A percentile compares a stretch with the other conserved stretches of the same genome.
Conservation (phyloP, 306 rosid genomes). For the Purshia tridentata region DNA sequence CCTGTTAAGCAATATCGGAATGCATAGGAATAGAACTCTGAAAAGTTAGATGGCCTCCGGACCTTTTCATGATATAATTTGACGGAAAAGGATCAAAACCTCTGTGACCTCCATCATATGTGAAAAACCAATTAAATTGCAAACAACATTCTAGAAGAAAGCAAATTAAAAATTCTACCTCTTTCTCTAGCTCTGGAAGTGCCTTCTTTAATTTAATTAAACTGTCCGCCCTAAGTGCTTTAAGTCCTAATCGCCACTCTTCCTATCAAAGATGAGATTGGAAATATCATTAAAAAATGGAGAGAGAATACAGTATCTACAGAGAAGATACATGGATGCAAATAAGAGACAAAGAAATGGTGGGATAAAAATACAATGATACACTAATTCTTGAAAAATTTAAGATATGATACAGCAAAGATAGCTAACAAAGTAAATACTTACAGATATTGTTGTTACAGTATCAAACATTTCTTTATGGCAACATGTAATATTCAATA, state of each 20-base stretch:
- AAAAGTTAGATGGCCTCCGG: slow-evolving; percentile 75
- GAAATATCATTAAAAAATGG: slow-evolving; percentile 14
- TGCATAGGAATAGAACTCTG: slow-evolving; percentile 87
- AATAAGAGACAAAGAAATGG: too few relatives aligned
- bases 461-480: too few relatives aligned
- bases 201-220: slow-evolving; percentile 84
- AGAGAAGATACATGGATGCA: too few relatives aligned
- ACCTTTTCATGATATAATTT: slow-evolving; percentile 52
- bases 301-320: too few relatives aligned
- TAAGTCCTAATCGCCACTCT: slow-evolving; percentile 96
- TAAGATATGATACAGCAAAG: too few relatives aligned
- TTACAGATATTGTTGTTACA: too few relatives aligned
- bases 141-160: not conserved
- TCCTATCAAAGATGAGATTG: slow-evolving; percentile 52
- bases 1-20: slow-evolving; percentile 97
- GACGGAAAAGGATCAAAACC: slow-evolving; percentile 33
- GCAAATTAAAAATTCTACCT: slow-evolving; percentile 49
- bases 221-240: slow-evolving; percentile 80
- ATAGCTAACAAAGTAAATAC: too few relatives aligned
- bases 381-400: too few relatives aligned
- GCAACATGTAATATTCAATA: too few relatives aligned
- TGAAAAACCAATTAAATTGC: not conserved
- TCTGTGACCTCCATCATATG: slow-evolving; percentile 12
- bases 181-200: slow-evolving; percentile 90
- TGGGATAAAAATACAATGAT: too few relatives aligned